Base-by-base conservation (phyloP, 2,329 filamentous ascomycete species). In the Pseudogymnoascus sp. region DNA sequence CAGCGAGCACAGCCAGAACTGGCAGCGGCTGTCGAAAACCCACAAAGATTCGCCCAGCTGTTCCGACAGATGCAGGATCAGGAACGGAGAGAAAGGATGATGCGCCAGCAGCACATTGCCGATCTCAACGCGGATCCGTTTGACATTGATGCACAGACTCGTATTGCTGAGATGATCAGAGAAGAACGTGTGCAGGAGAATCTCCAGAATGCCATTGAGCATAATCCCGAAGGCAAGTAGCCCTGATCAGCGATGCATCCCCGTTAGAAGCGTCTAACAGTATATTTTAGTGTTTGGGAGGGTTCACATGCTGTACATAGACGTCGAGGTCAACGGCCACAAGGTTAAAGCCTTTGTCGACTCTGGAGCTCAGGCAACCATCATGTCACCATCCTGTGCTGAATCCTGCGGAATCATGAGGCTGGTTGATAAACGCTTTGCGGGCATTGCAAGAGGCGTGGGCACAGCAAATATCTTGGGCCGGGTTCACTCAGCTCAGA, bases 321-420 rank as follows among this genome's bases (percentile, higher is more conserved):
- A 96, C 72, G 93, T 96, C 66, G 90, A 96, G 74, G 95, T 99
- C 70, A 99, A 99, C 76, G 89, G 90, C 11, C 84, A 91, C 70
- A 90, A 90, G 64, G 88, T 99, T 71, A 97, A 97, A 79, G 95
- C 93, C 2, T 89, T 99, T 69, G 95, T 99, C 65, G 95, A 99
- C 76, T 97, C 95, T 1, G 95, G 95, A 66, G 95, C 95, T 23
- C 95, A 99, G 78, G 92, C 93, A 26, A 99, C 95, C 61, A 97
- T 99, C 79, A 99, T 99, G 95, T 97, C 93, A 4, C 95, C 95
- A 4, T 82, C 87, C 23, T 97, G 92, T 72, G 95, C 95, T 26
- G 90, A 96, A 73, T 83, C 87, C 8, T 99, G 95, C 73, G 91
- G 91, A 70, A 97, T 99, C 76, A 96, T 96, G 90, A 89, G 93